These are phyloP conservation scores for Thelonectria olida DNA, from an alignment of 2,329 filamentous ascomycete genomes.

Conservation along the genomic window DNA sequence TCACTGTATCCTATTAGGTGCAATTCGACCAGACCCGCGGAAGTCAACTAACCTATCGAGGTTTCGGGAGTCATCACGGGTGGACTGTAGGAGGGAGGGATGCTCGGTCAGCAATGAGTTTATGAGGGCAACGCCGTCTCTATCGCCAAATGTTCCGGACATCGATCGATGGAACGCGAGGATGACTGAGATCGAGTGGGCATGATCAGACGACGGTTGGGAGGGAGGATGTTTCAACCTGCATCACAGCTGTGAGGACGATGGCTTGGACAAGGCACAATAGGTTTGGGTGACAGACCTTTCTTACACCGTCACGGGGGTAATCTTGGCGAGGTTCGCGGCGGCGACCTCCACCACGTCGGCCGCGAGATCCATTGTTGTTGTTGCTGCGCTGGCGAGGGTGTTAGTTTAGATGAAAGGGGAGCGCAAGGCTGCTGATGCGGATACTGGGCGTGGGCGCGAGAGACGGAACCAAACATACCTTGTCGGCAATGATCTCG, in stretches of 20 bases:
- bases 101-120: slow-evolving; percentile 50
- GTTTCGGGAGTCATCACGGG: slow-evolving; percentile 70
- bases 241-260: slow-evolving; percentile 30
- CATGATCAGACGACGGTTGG: slow-evolving; percentile 37
- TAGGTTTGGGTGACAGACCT: slow-evolving; percentile 66
- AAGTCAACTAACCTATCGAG: slow-evolving; percentile 70
- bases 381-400: slow-evolving; percentile 41
- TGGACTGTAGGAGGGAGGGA: slow-evolving; percentile 62
- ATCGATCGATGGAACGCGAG: slow-evolving; percentile 43
- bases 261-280: slow-evolving; percentile 9
- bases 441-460: not conserved
- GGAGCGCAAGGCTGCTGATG: slow-evolving; percentile 17
- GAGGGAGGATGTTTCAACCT: slow-evolving; percentile 50
- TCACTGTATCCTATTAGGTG: slow-evolving; percentile 63
- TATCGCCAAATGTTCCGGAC: slow-evolving; percentile 42
- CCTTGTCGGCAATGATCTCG: slow-evolving; percentile 64
- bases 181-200: slow-evolving; percentile 42
- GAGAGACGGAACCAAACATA: slow-evolving; percentile 36
- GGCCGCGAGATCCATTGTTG: slow-evolving; percentile 48
- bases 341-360: slow-evolving; percentile 47
- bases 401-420: slow-evolving; percentile 32
- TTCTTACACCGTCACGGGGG: slow-evolving; percentile 88
- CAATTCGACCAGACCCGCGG: not conserved
- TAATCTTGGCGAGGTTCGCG: slow-evolving; percentile 55
- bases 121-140: slow-evolving; percentile 46